Evolutionary conservation across 169 alveolate genomes (phyloP).

Genomic region (Plasmodium vinckei): DNA sequence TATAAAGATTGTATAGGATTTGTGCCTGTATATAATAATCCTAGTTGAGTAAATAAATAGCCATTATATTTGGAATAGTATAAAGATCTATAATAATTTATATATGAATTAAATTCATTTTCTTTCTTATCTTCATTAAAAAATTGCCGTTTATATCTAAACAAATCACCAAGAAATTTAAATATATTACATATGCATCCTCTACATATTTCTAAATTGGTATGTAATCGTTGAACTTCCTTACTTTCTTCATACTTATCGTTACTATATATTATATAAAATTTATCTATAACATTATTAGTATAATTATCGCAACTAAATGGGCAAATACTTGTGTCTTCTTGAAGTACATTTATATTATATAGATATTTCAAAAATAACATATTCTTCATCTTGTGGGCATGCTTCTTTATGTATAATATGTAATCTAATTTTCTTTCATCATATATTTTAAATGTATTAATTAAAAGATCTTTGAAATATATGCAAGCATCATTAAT

Average conservation of each 20-base stretch:
- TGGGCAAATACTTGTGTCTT: conserved; percentile 8
- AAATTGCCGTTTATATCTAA: conserved; percentile 38
- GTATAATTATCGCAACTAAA: conserved; percentile 17
- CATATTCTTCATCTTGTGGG: background rate
- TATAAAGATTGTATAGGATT: conserved; percentile 47
- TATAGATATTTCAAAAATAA: background rate
- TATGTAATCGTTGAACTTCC: conserved; percentile 2
- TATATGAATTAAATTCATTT: conserved; percentile 43
- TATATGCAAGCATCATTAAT: conserved; percentile 36
- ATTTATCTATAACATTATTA: conserved; percentile 35
- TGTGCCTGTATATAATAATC: conserved; percentile 16
- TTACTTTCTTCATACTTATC: background rate
- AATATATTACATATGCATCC: conserved; percentile 32
- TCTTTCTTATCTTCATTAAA: conserved; percentile 20
- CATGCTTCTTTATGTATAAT: conserved; percentile 9
- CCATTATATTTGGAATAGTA: conserved; percentile 39
- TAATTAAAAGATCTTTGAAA: conserved; percentile 16
- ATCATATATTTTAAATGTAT: conserved; percentile 23
- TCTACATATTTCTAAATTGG: conserved; percentile 25
- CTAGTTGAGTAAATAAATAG: conserved; percentile 46
- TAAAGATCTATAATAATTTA: conserved; percentile 53
- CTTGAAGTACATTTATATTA: background rate
- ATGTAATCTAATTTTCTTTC: conserved; percentile 31
- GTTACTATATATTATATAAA: background rate
- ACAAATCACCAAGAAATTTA: conserved; percentile 53